Conservation (phyloP, 306 rosid species). For the barrel medic (Medicago truncatula) region DNA sequence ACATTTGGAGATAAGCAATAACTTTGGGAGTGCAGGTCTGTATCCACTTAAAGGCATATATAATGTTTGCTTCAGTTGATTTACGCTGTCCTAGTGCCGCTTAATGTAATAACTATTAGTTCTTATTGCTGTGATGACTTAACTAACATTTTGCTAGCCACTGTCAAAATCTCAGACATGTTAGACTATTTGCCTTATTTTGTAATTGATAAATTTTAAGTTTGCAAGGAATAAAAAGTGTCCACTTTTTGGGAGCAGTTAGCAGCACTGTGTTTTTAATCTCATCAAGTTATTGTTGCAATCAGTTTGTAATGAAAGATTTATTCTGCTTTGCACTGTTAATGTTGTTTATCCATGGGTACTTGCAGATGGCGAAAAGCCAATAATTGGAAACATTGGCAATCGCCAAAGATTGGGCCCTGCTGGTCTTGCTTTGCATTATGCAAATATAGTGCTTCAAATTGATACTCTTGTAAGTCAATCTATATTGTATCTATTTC, state of each 20-base stretch:
- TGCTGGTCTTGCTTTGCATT: slow-evolving; percentile 85
- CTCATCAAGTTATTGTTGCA: slow-evolving; percentile 23
- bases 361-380: slow-evolving; percentile 54
- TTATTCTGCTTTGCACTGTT: slow-evolving; percentile 13
- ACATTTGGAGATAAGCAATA: slow-evolving; percentile 65
- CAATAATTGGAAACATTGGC: slow-evolving; percentile 46
- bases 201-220: slow-evolving; percentile 7
- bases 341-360: slow-evolving; percentile 40
- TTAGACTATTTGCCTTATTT: slow-evolving; percentile 10
- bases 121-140: neutral
- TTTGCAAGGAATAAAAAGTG: neutral
- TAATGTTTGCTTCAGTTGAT: slow-evolving; percentile 32
- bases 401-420: slow-evolving; percentile 69
- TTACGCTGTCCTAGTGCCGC: slow-evolving; percentile 24
- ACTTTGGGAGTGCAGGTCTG: slow-evolving; percentile 65
- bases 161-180: slow-evolving; percentile 6
- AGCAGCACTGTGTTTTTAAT: neutral
- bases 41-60: slow-evolving; percentile 22
- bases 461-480: slow-evolving; percentile 82
- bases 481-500: slow-evolving; percentile 34
- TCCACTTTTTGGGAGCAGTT: neutral
- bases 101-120: slow-evolving; percentile 1
- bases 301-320: slow-evolving; percentile 22
- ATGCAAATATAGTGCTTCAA: slow-evolving; percentile 85
- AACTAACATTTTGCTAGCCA: slow-evolving; percentile 2